Base-by-base conservation (phyloP, 352 stramenopile species). In the Plasmopara muralis region DNA sequence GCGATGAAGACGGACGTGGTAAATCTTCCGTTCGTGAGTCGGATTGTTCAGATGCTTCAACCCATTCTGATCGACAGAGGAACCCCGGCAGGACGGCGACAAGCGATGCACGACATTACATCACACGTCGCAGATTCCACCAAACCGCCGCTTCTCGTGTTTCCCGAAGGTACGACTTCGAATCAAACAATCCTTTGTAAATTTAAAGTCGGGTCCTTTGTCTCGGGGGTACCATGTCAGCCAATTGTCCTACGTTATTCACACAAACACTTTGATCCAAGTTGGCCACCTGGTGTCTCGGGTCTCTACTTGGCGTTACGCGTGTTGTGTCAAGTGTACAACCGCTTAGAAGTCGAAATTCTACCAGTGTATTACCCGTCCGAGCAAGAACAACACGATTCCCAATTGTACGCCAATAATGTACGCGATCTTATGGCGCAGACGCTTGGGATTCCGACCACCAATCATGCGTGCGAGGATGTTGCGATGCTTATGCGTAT, bases 191-290 rank as follows among this genome's bases (percentile, higher is more conserved):
- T 72, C 42, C 53, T 89, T 9, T 87, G 72, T 42, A 83, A 85
- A 61, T 89, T 89, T 57, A 89, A 89, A 38, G 66, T 84, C 15
- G 78, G 78, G 2, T 82, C 76, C 5, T 89, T 89, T 43, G 65
- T 76, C n/a, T 70, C 70, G 4, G 78, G 74, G 4, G 50, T 25
- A 1, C 20, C 20, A 25, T 25, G 20, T 25, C 20, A 25, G 20
- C 20, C 20, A 25, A 25, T 25, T 25, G 20, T 25, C 20, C 20
- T 25, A 25, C 20, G 20, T 25, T 25, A 25, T 25, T 3, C 20
- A 3, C 20, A 25, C 20, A 25, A 25, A 25, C 20, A 25, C 20
- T 25, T 25, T 25, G 20, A 25, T 25, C 20, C 20, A 25, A 25
- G 20, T 25, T 25, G 20, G 20, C 20, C 20, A 25, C 20, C 20